Evolutionary conservation across 768 basidiomycete species (phyloP).

Genomic region (Xanthoconium purpureum): DNA sequence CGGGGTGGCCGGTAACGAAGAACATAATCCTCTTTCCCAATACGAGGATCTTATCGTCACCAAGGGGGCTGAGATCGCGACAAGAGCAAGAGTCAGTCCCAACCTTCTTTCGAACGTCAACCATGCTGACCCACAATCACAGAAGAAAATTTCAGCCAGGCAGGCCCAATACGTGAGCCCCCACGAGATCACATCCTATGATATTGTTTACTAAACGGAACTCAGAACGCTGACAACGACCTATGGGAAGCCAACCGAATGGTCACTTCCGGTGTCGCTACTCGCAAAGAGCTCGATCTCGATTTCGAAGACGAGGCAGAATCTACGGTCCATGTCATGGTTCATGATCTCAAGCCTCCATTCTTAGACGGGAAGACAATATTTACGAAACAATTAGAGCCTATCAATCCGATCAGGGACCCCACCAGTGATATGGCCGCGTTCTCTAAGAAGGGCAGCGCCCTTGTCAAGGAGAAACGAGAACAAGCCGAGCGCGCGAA

Average conservation of each 20-base stretch:
- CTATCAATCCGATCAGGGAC: conserved; percentile 95
- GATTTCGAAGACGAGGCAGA: conserved; percentile 97
- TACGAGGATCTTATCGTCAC: conserved; percentile 79
- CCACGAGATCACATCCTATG: neutral
- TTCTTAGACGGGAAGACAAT: conserved; percentile 96
- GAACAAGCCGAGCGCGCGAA: conserved; percentile 96
- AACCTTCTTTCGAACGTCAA: neutral
- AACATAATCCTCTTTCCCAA: conserved; percentile 88
- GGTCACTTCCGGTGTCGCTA: conserved; percentile 92
- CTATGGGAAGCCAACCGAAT: conserved; percentile 99
- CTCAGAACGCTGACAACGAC: conserved; percentile 94
- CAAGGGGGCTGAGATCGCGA: conserved; percentile 73
- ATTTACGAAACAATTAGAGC: conserved; percentile 94
- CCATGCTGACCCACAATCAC: conserved; percentile 17
- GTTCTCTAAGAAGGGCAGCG: conserved; percentile 96
- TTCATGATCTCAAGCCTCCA: conserved; percentile 95
- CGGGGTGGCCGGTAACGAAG: conserved; percentile 81
- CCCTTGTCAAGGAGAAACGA: conserved; percentile 90
- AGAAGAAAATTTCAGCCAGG: conserved; percentile 88
- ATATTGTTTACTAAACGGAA: conserved; percentile 17
- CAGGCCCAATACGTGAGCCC: conserved; percentile 91
- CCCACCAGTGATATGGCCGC: conserved; percentile 91
- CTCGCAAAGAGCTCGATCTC: conserved; percentile 80
- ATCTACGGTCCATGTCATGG: conserved; percentile 95
- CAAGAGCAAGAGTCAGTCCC: conserved; percentile 63